Evolutionary conservation across 352 stramenopile genomes (phyloP).

Genomic region (Blastocystis sp.): DNA sequence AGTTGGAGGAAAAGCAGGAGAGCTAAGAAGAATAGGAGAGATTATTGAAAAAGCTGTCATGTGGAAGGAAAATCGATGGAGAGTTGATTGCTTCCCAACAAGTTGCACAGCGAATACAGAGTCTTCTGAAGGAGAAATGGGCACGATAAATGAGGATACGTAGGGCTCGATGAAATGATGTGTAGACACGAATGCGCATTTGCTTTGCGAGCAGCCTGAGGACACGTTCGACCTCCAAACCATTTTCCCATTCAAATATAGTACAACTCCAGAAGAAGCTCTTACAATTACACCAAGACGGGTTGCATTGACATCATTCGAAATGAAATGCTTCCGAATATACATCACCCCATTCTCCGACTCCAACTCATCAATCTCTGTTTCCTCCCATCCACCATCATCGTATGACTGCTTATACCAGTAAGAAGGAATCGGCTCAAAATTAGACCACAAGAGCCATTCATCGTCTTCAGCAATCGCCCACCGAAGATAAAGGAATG

Average conservation of each 20-base stretch:
- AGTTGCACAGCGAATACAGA: background rate
- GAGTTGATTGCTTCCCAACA: background rate
- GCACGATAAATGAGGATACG: background rate
- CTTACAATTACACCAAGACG: background rate
- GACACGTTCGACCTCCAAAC: background rate
- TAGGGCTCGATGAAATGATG: background rate
- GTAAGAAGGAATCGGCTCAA: background rate
- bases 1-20: background rate
- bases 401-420: background rate
- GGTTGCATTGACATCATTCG: no score
- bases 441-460: background rate
- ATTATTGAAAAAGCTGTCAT: background rate
- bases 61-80: background rate
- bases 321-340: slow-evolving; percentile 7
- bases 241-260: background rate
- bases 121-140: background rate
- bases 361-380: background rate
- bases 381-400: background rate
- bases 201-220: background rate
- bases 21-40: background rate
- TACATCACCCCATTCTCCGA: background rate
- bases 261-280: background rate
- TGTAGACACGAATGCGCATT: background rate
- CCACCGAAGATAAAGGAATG: background rate
- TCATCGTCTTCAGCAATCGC: background rate